Evolutionary conservation across 2,329 filamentous ascomycete genomes (phyloP).

Genomic region (Alternaria longipes): DNA sequence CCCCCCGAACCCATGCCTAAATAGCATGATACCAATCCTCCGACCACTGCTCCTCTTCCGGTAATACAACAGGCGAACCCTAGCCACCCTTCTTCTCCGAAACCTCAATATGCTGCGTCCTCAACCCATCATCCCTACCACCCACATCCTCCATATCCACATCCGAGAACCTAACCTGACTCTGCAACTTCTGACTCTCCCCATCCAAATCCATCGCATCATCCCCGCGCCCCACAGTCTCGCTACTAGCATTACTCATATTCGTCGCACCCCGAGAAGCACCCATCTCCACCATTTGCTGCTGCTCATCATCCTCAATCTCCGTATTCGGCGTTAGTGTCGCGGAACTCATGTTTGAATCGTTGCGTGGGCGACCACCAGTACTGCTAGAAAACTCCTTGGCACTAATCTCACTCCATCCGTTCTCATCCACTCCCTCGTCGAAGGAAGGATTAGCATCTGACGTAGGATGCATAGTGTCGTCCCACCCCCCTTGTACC

Average conservation of each 20-base stretch:
- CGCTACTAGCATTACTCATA: slow-evolving; percentile 36
- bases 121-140: slow-evolving; percentile 16
- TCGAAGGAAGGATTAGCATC: slow-evolving; percentile 15
- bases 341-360: slow-evolving; percentile 34
- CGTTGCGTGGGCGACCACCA: slow-evolving; percentile 8
- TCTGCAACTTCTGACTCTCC: slow-evolving; percentile 11
- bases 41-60: not conserved
- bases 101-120: slow-evolving; percentile 36
- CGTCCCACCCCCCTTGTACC: slow-evolving; percentile 31
- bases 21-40: not conserved
- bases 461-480: slow-evolving; percentile 15
- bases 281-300: slow-evolving; percentile 16
- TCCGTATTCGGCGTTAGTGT: slow-evolving; percentile 51
- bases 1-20: not conserved
- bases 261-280: slow-evolving; percentile 18
- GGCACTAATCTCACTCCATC: slow-evolving; percentile 34
- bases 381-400: slow-evolving; percentile 24
- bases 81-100: slow-evolving; percentile 38
- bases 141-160: slow-evolving; percentile 33
- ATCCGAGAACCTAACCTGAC: slow-evolving; percentile 28
- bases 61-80: no score
- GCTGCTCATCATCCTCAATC: slow-evolving; percentile 30
- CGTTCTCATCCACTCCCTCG: slow-evolving; percentile 13
- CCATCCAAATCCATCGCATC: slow-evolving; percentile 33
- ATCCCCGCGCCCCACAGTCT: slow-evolving; percentile 30